These are phyloP conservation scores for Chalaropsis ovoidea DNA, from an alignment of 2,329 filamentous ascomycete genomes.

Conservation along the genomic window DNA sequence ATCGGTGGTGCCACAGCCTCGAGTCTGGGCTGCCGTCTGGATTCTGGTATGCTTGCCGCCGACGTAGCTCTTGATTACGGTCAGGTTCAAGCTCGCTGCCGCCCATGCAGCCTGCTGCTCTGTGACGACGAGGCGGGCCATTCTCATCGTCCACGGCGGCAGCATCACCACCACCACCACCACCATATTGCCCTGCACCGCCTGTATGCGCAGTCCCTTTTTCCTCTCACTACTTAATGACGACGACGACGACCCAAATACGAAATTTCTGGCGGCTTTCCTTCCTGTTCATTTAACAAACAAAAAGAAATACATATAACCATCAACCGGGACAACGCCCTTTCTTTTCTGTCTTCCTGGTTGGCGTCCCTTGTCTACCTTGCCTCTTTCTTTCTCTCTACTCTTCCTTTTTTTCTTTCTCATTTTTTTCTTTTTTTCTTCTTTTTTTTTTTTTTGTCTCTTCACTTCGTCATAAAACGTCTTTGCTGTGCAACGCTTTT, in stretches of 20 bases:
- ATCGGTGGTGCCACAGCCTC: neutral
- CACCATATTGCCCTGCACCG: neutral
- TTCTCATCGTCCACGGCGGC: neutral
- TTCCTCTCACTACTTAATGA: conserved; percentile 21
- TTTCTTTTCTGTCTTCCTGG: neutral
- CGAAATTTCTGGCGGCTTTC: conserved; percentile 9
- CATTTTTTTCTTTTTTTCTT: neutral
- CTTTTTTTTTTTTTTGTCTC: conserved; percentile 3
- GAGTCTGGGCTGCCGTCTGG: neutral
- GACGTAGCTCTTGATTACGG: neutral
- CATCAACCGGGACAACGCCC: neutral
- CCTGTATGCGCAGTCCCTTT: conserved; percentile 28
- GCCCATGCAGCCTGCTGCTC: neutral
- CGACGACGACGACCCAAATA: conserved; percentile 14
- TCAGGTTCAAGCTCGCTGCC: neutral
- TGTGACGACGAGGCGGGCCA: neutral
- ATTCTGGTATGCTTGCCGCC: neutral
- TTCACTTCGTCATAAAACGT: neutral
- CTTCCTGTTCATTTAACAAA: neutral
- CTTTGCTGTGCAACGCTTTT: neutral
- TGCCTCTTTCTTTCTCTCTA: conserved; percentile 11
- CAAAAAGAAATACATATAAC: neutral
- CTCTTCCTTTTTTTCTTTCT: neutral
- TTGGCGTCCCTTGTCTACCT: neutral
- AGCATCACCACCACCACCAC: neutral